Evolutionary conservation across 140 eudicot species (phyloP), one percentile per base, ranked within the genome.

Genomic region (Stevia rebaudiana): DNA sequence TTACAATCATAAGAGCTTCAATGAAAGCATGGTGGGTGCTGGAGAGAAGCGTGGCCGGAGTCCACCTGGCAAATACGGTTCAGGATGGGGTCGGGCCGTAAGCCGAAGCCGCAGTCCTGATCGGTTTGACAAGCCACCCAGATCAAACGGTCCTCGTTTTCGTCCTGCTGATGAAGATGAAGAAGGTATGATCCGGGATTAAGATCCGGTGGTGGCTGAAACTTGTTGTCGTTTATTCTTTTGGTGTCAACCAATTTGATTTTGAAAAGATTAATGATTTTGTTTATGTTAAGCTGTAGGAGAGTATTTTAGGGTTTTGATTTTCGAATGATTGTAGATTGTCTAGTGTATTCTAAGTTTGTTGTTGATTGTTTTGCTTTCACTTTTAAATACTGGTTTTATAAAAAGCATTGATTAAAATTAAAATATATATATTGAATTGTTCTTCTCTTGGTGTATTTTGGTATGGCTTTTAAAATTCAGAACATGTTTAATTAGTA

Each of bases 61-160:
- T 41, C 69, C 70, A 30, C 64, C 63, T 41, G 50, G 65, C 72
- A 76, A 54, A 48, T 46, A 36, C 21, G 70, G 71, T 31, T 68
- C 79, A 40, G 74, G 70, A 8, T 76, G 71, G 73, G 82, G 74
- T 15, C 59, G 55, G 54, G 68, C 63, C 15, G 49, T 54, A 2
- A 72, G 78, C 40, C 74, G 77, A 15, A 76, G 81, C 36, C 82
- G 82, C 21, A 77, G 82, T 55, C 78, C 74, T 1, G 78, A 67
- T 16, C 35, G 82, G 53, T 77, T 77, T 53, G 82, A 72, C 47
- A 71, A 28, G 55, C 64, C 71, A 69, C 71, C 68, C 22, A 56
- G 39, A 18, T 18, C 33, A 10, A 59, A 18, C 15, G 65, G 75
- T 7, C 82, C 82, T 31, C 78, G 74, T 7, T 65, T 60, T 39